Base-by-base conservation (phyloP, 2,329 filamentous ascomycete species). In the Colletotrichum sp. region DNA sequence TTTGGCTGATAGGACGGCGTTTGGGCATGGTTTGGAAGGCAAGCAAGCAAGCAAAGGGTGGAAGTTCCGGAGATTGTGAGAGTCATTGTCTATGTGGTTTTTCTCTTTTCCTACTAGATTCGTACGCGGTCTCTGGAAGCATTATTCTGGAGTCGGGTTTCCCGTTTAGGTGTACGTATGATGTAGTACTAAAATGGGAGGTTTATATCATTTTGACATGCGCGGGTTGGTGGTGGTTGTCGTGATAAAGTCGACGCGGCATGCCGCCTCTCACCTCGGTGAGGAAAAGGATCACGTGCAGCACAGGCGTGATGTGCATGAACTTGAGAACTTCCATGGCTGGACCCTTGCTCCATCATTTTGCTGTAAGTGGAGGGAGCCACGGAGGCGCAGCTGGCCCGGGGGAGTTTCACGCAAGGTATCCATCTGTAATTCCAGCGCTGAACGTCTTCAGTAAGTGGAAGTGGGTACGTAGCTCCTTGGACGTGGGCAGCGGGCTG, bases 111-210 rank as follows among this genome's bases (percentile, higher is more conserved):
- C 43, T 52, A 52, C 43, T 32, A 74, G 69, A 72, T 72, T 63
- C 69, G 69, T 64, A 58, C 69, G 55, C 70, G 58, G 73, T 62
- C 64, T 73, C 69, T 64, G 61, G 59, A 71, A 75, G 73, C 73
- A 75, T 73, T 24, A 43, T 69, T 75, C 64, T 64, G 64, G 73
- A 75, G 73, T 73, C 70, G 58, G 64, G 56, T 73, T 55, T 62
- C 69, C 58, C 58, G 30, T 64, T 61, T 69, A 36, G 26, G 32
- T 75, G 73, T 75, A 75, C 73, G 56, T 75, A 73, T 68, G 56
- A 73, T 75, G 24, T 73, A 52, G 70, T 75, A 75, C 64, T 48
- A 75, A 69, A 75, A 75, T 59, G 69, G 73, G 69, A 75, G 63
- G 69, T 63, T 72, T 68, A 48, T 43, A 64, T 73, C 36, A 32